Evolutionary conservation across 2,329 filamentous ascomycete species (phyloP).

Genomic region (Claviceps monticola): DNA sequence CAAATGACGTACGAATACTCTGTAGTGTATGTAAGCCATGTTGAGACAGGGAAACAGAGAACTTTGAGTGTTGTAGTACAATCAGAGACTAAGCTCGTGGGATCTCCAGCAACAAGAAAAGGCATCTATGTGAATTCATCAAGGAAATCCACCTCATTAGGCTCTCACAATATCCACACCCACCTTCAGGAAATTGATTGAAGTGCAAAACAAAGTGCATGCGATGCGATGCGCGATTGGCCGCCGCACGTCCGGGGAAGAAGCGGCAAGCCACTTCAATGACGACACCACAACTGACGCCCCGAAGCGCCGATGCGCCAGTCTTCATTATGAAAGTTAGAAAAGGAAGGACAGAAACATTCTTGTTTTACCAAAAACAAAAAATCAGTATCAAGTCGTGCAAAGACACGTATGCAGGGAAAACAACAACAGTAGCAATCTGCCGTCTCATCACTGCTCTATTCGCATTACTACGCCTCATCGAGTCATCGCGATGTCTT

Average conservation of each 20-base stretch:
- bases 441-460: not conserved
- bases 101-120: too few relatives aligned
- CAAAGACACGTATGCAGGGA: not conserved
- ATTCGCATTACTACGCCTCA: not conserved
- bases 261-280: not conserved
- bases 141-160: too few relatives aligned
- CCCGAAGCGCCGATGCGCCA: not conserved
- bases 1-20: too few relatives aligned
- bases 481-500: constrained; percentile 12
- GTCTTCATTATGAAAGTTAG: not conserved
- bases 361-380: too few relatives aligned
- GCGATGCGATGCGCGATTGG: not conserved
- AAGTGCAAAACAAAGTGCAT: too few relatives aligned
- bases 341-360: not conserved
- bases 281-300: not conserved
- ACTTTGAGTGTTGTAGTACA: too few relatives aligned
- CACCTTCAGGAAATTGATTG: too few relatives aligned
- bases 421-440: not conserved
- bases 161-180: too few relatives aligned
- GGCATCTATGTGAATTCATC: too few relatives aligned
- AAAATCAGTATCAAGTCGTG: not conserved
- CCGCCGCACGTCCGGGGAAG: not conserved
- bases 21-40: too few relatives aligned
- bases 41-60: too few relatives aligned
- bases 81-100: too few relatives aligned